A percentile compares a stretch with the other conserved stretches of the same genome.
Evolutionary conservation across 1,284 basidiomycete genomes (phyloP).

Genomic region (Ceratobasidium sp.): DNA sequence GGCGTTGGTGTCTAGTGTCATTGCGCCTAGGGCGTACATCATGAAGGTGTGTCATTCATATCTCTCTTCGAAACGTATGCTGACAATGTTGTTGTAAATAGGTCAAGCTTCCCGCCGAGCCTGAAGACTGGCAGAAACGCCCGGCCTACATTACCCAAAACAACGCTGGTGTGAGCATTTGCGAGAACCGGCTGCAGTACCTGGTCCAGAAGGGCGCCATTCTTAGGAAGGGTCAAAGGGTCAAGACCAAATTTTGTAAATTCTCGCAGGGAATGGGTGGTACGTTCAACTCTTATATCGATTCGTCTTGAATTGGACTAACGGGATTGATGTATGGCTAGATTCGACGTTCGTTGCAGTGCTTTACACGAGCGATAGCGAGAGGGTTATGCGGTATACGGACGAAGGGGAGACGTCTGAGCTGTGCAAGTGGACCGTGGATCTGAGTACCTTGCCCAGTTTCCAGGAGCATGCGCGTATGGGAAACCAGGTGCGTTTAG

Average conservation of each 20-base stretch:
- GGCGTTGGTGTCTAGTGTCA: constrained; percentile 77
- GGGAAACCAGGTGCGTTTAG: neutral
- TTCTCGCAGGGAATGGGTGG: constrained; percentile 48
- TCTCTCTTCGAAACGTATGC: neutral
- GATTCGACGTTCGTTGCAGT: constrained; percentile 81
- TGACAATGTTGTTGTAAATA: constrained; percentile 49
- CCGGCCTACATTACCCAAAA: constrained; percentile 82
- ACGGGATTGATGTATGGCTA: constrained; percentile 50
- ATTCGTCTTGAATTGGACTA: constrained; percentile 18
- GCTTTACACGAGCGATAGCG: constrained; percentile 76
- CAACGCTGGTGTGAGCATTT: constrained; percentile 76
- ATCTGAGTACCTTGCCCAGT: constrained; percentile 76
- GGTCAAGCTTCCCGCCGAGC: constrained; percentile 85
- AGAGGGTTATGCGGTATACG: constrained; percentile 79
- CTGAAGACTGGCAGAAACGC: constrained; percentile 79
- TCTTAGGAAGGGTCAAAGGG: constrained; percentile 81
- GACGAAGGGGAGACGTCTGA: constrained; percentile 81
- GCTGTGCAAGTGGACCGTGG: constrained; percentile 86
- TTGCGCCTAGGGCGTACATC: constrained; percentile 80
- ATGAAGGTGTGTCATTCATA: constrained; percentile 69
- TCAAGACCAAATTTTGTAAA: constrained; percentile 74
- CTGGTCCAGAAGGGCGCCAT: constrained; percentile 82
- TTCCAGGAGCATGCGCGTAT: constrained; percentile 71
- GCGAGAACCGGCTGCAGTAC: constrained; percentile 84
- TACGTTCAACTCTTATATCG: constrained; percentile 31